Conservation (phyloP, 2,329 filamentous ascomycete genomes). For the Ilyonectria destructans region DNA sequence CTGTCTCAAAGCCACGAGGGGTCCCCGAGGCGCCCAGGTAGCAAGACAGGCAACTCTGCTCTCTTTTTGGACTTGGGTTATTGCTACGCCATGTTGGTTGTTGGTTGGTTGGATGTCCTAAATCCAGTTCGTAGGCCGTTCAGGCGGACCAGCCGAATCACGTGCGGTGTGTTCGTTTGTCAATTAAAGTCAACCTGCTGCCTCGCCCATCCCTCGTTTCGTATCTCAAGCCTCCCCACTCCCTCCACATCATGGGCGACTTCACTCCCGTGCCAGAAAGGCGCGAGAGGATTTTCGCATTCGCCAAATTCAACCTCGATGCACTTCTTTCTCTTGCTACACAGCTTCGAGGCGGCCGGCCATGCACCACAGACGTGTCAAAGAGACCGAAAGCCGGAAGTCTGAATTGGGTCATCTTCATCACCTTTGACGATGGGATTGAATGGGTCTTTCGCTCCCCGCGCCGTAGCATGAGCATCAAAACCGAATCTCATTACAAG, state of each 20-base stretch:
- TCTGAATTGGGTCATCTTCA: slow-evolving; percentile 43
- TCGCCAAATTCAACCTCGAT: slow-evolving; percentile 41
- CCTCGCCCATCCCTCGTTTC: background rate
- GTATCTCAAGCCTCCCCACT: slow-evolving; percentile 1
- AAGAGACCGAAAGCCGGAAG: slow-evolving; percentile 36
- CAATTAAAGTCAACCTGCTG: slow-evolving; percentile 14
- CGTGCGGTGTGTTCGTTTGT: slow-evolving; percentile 20
- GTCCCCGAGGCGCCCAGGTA: slow-evolving; percentile 15
- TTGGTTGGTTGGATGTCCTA: slow-evolving; percentile 23
- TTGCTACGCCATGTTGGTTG: slow-evolving; percentile 19
- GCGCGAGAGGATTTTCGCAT: slow-evolving; percentile 20
- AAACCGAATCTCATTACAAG: slow-evolving; percentile 40
- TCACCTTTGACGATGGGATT: slow-evolving; percentile 45
- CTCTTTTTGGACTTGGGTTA: slow-evolving; percentile 21
- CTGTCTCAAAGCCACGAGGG: slow-evolving; percentile 19
- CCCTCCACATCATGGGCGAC: slow-evolving; percentile 14
- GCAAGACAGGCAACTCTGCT: slow-evolving; percentile 21
- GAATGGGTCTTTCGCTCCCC: slow-evolving; percentile 47
- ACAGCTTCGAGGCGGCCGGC: slow-evolving; percentile 32
- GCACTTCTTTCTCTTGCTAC: slow-evolving; percentile 40
- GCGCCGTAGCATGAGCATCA: slow-evolving; percentile 19
- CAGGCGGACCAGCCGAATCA: slow-evolving; percentile 20
- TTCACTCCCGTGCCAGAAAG: slow-evolving; percentile 18
- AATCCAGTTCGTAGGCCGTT: slow-evolving; percentile 20
- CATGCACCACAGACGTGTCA: slow-evolving; percentile 37